Conservation (phyloP, 2,329 filamentous ascomycete genomes). For the Lachnellula suecica region DNA sequence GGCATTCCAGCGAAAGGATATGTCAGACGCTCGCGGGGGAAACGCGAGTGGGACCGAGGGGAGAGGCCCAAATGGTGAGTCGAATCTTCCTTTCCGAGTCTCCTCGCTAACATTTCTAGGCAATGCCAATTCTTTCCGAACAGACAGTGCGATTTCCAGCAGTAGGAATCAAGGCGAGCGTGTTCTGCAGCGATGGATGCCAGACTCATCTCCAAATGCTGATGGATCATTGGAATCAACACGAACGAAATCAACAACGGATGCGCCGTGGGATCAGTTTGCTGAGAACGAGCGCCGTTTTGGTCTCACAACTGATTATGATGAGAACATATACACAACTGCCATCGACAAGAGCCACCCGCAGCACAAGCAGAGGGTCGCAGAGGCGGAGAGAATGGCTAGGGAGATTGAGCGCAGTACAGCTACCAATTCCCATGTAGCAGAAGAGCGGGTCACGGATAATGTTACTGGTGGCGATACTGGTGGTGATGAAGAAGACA, state of each 20-base stretch:
- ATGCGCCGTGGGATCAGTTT: conserved; percentile 89
- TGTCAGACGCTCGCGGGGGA: conserved; percentile 48
- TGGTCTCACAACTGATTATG: conserved; percentile 84
- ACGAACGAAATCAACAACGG: conserved; percentile 22
- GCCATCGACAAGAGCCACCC: conserved; percentile 82
- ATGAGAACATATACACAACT: conserved; percentile 95
- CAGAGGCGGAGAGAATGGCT: conserved; percentile 78
- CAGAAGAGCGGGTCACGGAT: conserved; percentile 81
- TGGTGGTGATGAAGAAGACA: conserved; percentile 85
- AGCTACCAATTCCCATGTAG: conserved; percentile 77
- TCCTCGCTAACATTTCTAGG: conserved; percentile 46
- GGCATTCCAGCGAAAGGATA: conserved; percentile 61
- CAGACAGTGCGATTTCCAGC: conserved; percentile 85
- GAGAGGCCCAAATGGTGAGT: conserved; percentile 55
- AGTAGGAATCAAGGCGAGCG: conserved; percentile 69
- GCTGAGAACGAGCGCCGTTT: conserved; percentile 85
- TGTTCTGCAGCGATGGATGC: conserved; percentile 78
- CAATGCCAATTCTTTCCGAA: conserved; percentile 70
- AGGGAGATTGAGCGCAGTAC: conserved; percentile 82
- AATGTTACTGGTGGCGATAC: conserved; percentile 62
- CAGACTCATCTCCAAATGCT: conserved; percentile 59
- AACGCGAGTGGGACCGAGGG: conserved; percentile 49
- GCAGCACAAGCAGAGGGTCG: conserved; percentile 74
- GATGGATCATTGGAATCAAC: conserved; percentile 68
- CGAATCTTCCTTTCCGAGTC: neutral